These are phyloP conservation scores for Coemansia sp. DNA, from an alignment of 192 early-diverging fungal species.

Conservation along the genomic window DNA sequence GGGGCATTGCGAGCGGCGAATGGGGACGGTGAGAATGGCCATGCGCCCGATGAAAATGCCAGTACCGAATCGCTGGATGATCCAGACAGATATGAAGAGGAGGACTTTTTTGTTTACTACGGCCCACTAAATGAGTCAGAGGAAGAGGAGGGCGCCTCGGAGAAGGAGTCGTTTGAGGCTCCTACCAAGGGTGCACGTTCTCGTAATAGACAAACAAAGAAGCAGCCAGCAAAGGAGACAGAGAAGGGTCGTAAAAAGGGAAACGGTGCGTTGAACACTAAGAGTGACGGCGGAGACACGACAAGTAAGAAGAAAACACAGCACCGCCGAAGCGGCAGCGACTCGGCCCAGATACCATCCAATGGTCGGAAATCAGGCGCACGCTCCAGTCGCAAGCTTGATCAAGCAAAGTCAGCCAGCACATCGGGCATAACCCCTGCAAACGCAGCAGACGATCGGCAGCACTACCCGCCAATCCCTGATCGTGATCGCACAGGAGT, in stretches of 20 bases:
- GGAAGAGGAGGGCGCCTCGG: constrained; percentile 10
- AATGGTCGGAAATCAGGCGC: constrained; percentile 49
- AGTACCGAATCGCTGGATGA: constrained; percentile 22
- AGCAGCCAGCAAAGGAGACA: constrained; percentile 26
- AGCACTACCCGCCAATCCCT: constrained; percentile 37
- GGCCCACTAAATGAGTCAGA: constrained; percentile 50
- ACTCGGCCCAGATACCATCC: constrained; percentile 28
- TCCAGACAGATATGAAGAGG: constrained; percentile 40
- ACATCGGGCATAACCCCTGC: constrained; percentile 1
- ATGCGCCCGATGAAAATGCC: background rate
- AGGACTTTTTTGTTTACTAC: constrained; percentile 55
- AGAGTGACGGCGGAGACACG: constrained; percentile 14
- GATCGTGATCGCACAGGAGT: constrained; percentile 28
- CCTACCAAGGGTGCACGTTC: constrained; percentile 26
- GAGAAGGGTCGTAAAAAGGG: constrained; percentile 19
- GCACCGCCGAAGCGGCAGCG: constrained; percentile 28
- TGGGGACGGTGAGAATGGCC: background rate
- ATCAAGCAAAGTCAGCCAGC: constrained; percentile 17
- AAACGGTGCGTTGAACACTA: constrained; percentile 22
- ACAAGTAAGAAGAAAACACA: constrained; percentile 29
- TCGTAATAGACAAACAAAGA: constrained; percentile 39
- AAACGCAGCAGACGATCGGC: constrained; percentile 8
- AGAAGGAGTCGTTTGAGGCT: constrained; percentile 22
- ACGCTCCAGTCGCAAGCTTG: constrained; percentile 52
- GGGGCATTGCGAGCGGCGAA: background rate